Evolutionary conservation across 2,329 filamentous ascomycete species (phyloP), one percentile per base, ranked within the genome.

Genomic region (Rhynchosporium graminicola): DNA sequence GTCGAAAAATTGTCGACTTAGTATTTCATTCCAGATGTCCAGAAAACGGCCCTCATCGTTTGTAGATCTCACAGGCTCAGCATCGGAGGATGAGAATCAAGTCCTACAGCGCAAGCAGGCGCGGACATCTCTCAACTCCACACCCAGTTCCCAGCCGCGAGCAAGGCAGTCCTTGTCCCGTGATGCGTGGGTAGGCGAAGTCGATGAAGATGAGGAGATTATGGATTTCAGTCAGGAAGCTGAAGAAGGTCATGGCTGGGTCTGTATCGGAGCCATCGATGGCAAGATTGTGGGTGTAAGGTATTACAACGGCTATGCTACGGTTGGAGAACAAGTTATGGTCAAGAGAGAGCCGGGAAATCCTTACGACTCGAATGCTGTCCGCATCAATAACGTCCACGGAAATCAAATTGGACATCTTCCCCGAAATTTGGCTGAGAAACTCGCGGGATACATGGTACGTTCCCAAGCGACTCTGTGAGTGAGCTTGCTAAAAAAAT

Each of bases 321-420:
- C 81, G 7, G 68, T 79, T 2, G 86, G 87, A 29, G 88, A 91
- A 72, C 79, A 82, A 59, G 85, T 91, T 2, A 74, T 87, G 52
- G 77, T 88, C 59, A 79, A 78, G 42, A 79, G 90, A 71, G 88
- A 94, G 71, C 87, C 89, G 1, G 71, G 75, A 1, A 94, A 94
- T 70, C 79, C 76, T 68, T 90, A 89, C 71, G 90, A 95, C 72
- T 66, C 68, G 5, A 95, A 95, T 76, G 91, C 91, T 0, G 91
- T 96, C 62, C 84, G 86, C 4, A 84, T 96, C 1, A 82, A 90
- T 69, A 96, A 95, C 74, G 90, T 93, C 13, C 83, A 89, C 71
- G 83, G 85, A 15, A 74, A 76, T 7, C 91, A 96, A 70, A 90
- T 96, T 69, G 92, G 92, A 0, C 91, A 96, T 75, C 79, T 96